These are phyloP conservation scores for Pelargonium cotyledonis DNA, from an alignment of 441 rosid genomes.

Conservation along the genomic window DNA sequence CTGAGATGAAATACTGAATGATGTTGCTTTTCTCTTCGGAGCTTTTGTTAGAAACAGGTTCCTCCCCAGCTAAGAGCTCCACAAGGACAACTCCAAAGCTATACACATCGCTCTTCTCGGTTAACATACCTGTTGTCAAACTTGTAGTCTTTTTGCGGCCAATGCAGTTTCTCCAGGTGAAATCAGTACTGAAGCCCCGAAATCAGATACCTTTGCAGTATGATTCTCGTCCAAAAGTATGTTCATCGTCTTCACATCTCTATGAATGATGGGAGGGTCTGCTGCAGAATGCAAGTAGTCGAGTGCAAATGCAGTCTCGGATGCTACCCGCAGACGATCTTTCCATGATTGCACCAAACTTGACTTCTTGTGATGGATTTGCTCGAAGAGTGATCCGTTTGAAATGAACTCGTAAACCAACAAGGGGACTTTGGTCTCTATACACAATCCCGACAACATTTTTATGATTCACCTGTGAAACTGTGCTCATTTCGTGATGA, in stretches of 20 bases:
- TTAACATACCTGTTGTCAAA: neutral
- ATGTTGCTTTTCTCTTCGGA: slow-evolving; percentile 16
- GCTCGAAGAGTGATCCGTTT: slow-evolving; percentile 22
- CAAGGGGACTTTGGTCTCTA: slow-evolving; percentile 26
- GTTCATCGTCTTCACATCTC: slow-evolving; percentile 12
- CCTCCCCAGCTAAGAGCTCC: slow-evolving; percentile 26
- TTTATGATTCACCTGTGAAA: too few relatives aligned
- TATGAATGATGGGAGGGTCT: slow-evolving; percentile 15
- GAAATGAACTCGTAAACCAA: slow-evolving; percentile 25
- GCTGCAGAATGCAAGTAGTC: slow-evolving; percentile 16
- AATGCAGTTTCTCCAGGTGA: slow-evolving; percentile 17
- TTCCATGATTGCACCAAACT: slow-evolving; percentile 13
- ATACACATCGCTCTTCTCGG: slow-evolving; percentile 28
- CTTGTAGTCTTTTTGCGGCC: slow-evolving; percentile 15
- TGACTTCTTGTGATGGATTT: slow-evolving; percentile 18
- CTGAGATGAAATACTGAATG: slow-evolving; percentile 18
- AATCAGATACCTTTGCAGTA: slow-evolving; percentile 22
- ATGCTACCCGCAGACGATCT: slow-evolving; percentile 13
- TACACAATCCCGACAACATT: slow-evolving; percentile 15
- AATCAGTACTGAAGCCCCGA: slow-evolving; percentile 30
- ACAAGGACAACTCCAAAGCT: slow-evolving; percentile 32
- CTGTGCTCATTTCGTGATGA: too few relatives aligned
- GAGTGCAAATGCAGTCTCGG: slow-evolving; percentile 15
- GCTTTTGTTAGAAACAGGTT: slow-evolving; percentile 13
- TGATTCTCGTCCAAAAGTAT: slow-evolving; percentile 11